Base-by-base conservation (phyloP, 2,329 filamentous ascomycete species). In the Aspergillus pseudotamarii region DNA sequence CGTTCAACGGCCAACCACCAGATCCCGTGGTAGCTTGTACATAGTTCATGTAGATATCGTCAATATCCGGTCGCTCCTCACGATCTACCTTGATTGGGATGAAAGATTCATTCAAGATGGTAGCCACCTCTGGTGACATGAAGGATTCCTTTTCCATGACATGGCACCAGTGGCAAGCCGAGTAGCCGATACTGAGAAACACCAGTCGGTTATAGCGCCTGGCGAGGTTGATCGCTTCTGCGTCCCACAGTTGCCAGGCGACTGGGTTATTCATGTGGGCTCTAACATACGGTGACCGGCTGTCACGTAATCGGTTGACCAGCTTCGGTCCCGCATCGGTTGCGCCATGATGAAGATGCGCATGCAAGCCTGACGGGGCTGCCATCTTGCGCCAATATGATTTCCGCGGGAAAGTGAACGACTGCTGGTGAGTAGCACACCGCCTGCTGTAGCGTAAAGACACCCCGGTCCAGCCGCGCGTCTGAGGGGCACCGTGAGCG, bases 41-140 rank as follows among this genome's bases (percentile, higher is more conserved):
- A 77, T 97, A 99, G 81, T 97, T 97, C 93, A 97, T 97, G 78
- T 98, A 98, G 68, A 98, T 94, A 65, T 91, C 89, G 74, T 99
- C 95, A 67, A 98, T 88, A 74, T 98, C 94, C 10, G 94, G 94
- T 30, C 94, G 89, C 79, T 97, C 93, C 79, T 99, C 95, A 64
- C 94, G 88, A 78, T 99, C 95, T 72, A 98, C 87, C 71, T 97
- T 91, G 76, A 98, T 89, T 4, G 95, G 94, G 51, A 99, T 88
- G 77, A 98, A 99, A 62, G 88, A 87, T 64, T 89, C 84, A 81
- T 98, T 99, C 41, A 99, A 84, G 62, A 97, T 84, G 28, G 87
- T 81, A 19, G 95, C 93, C 64, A 97, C 89, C 66, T 93, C 88
- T 2, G 87, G 82, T 69, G 96, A 92, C 75, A 90, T 89, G 78